Percentiles rank a stretch among this genome's conserved stretches.
These are phyloP conservation scores for Umbellularia californica DNA, from an alignment of 164 flowering plant genomes.

Conservation along the genomic window DNA sequence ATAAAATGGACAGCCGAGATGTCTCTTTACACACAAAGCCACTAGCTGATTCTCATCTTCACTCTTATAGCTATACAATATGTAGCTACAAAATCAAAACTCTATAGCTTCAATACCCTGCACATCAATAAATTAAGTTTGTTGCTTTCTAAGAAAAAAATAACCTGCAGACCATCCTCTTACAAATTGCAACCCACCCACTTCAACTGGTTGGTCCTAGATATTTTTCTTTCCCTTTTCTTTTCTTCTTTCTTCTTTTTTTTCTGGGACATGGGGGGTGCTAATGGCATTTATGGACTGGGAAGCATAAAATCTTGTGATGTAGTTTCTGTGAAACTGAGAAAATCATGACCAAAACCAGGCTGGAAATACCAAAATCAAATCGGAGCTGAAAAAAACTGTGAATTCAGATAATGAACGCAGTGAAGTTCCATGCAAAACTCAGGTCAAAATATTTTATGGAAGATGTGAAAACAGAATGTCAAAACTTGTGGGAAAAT, in stretches of 20 bases:
- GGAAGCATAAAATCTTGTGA: constrained; percentile 19
- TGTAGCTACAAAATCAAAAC: constrained; percentile 23
- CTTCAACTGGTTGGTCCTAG: constrained; percentile 39
- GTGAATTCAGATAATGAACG: constrained; percentile 29
- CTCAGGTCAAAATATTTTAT: background rate
- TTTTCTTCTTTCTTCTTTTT: constrained; percentile 10
- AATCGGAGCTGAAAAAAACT: constrained; percentile 28
- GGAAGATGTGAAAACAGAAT: background rate
- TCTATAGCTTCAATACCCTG: constrained; percentile 40
- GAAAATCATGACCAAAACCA: constrained; percentile 30
- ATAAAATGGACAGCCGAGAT: constrained; percentile 1
- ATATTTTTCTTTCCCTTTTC: constrained; percentile 9
- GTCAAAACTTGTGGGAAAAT: constrained; percentile 22
- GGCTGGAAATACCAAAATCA: constrained; percentile 35
- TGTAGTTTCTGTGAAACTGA: constrained; percentile 50
- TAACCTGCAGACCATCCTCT: background rate
- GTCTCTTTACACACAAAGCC: constrained; percentile 36
- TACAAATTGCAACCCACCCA: constrained; percentile 34
- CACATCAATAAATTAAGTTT: constrained; percentile 36
- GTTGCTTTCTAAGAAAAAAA: too few relatives aligned
- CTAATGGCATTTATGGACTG: constrained; percentile 47
- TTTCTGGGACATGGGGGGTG: constrained; percentile 36
- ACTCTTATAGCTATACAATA: constrained; percentile 28
- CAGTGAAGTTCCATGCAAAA: constrained; percentile 23
- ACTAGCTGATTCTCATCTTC: constrained; percentile 29